Evolutionary conservation across 805 yeast genomes (phyloP).

Genomic region (Monosporozyma yasuniensis): DNA sequence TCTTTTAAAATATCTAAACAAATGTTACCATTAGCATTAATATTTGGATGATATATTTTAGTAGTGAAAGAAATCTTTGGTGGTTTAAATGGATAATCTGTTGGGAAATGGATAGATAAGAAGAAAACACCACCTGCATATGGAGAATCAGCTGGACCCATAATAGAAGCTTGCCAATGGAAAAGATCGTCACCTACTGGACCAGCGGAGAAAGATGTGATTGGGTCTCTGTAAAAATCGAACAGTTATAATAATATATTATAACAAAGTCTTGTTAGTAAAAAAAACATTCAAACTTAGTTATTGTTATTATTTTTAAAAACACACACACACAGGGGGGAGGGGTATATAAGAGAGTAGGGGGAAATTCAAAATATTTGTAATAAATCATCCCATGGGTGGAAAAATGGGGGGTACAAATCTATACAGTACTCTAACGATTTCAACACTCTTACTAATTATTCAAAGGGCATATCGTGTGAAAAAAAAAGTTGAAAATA

Average conservation of each 20-base stretch:
- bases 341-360: too few species aligned
- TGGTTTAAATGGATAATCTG: constrained; percentile 98
- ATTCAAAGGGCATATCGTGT: too few species aligned
- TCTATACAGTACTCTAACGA: too few species aligned
- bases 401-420: too few species aligned
- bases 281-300: too few species aligned
- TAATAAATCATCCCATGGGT: too few species aligned
- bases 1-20: constrained; percentile 95
- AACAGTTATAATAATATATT: background rate
- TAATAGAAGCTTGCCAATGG: constrained; percentile 99
- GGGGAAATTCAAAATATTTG: too few species aligned
- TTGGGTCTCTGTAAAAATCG: constrained; percentile 74
- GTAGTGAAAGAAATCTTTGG: constrained; percentile 92
- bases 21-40: constrained; percentile 90
- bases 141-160: constrained; percentile 97
- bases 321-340: background rate
- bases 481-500: background rate
- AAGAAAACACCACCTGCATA: constrained; percentile 90
- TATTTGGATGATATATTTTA: constrained; percentile 94
- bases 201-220: constrained; percentile 97
- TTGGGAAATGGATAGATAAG: constrained; percentile 94
- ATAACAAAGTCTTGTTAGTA: constrained; percentile 9
- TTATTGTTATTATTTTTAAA: background rate
- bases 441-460: too few species aligned
- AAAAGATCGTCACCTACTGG: constrained; percentile 96